phyloP scores from a whole-genome alignment of 768 basidiomycete species.

The Xerocomellus intermedius region DNA sequence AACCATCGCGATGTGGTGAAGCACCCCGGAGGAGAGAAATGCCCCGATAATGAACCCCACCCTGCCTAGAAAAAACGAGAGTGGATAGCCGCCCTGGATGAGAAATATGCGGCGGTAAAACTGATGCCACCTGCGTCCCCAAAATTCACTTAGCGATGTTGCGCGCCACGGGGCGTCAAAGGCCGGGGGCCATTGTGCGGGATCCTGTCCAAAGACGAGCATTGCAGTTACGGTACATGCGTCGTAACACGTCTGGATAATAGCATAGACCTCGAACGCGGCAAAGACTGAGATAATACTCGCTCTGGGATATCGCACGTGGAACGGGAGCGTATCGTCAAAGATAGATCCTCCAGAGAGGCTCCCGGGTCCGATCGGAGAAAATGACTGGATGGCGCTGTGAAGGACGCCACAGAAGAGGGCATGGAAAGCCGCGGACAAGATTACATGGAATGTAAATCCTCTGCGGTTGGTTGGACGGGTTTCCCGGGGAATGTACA shows the following conservation, averaged over 20 bases:
- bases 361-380: not conserved
- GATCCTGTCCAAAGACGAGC: not conserved
- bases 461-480: not conserved
- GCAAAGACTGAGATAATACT: not conserved
- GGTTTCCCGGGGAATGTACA: not conserved
- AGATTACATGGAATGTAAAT: not conserved
- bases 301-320: not conserved
- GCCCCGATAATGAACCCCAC: not conserved
- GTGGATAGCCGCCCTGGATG: not conserved
- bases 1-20: not conserved
- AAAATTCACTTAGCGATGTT: not conserved
- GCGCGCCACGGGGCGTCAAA: constrained; percentile 2
- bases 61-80: not conserved
- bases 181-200: not conserved
- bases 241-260: not conserved
- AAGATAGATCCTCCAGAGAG: not conserved
- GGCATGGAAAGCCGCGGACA: not conserved
- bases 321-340: not conserved
- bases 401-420: not conserved
- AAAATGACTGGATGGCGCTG: not conserved
- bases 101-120: not conserved
- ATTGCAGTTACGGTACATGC: not conserved
- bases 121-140: not conserved
- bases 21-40: not conserved
- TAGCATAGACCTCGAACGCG: not conserved